Base-by-base conservation (phyloP, 345 rosid genomes). In the Brassica napus region DNA sequence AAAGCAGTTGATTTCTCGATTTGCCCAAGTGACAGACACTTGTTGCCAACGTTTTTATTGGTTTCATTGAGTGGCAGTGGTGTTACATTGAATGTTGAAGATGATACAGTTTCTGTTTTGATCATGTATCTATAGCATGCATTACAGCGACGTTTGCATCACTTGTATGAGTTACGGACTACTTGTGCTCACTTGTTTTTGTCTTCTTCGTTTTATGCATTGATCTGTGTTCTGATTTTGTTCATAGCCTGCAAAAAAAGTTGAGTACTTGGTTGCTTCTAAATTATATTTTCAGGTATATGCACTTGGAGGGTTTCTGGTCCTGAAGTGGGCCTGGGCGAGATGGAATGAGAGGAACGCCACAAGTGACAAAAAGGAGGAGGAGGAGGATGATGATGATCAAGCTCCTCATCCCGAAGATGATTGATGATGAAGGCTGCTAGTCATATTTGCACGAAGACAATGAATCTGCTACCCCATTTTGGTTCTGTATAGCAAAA, bases 401-500 rank as follows among this genome's bases (percentile, higher is more conserved):
- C 81, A 69, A 23, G 64, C 75, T 69, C 54, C 80, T 69, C 71
- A 64, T 15, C 59, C 1, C 2, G 58, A 42, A 21, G 71, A 34
- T 6, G 71, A 57, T 37, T 74, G 80, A 77, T 37, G 77, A 72
- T 59, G 71, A 73, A 35, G 42, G 42, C 42, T 58, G 31, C 63
- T 79, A 74, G 75, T 73, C 73, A 47, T 69, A 74, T n/a, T 74
- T 63, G 31, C 67, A 39, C 34, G 21, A 39, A 39, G 30, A 74
- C 28, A 26, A 69, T 63, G 66, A 54, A 69, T 16, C 35, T 35
- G 5, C 4, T 68, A 62, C 68, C 69, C 68, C 31, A n/a, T 21
- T 73, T 66, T 73, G 78, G 66, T 69, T 74, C 67, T 80, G 83
- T 80, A 80, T 74, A 80, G 83, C 72, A 74, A 62, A 64, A 74